Base-by-base conservation (phyloP, 129 eudicot species). In the Chrysanthemum seticuspe region DNA sequence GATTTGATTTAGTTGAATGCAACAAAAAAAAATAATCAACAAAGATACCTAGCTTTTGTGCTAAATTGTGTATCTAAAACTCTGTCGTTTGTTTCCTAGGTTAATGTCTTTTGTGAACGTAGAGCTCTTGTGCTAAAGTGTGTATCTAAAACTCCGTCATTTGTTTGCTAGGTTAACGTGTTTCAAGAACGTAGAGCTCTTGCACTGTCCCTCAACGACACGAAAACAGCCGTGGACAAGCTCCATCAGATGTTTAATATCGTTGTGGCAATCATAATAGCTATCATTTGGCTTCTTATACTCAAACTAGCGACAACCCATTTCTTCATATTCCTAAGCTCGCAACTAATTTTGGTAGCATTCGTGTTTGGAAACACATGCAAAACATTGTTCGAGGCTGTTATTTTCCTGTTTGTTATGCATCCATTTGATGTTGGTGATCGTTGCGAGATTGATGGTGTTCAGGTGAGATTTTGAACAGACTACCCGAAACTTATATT, bases 281-380 rank as follows among this genome's bases (percentile, higher is more conserved):
- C 84, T 12, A 71, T 84, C 29, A 48, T 84, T 29, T 82, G 86
- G 83, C 80, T 78, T 31, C 82, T 82, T 47, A 78, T 75, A 21
- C 88, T 81, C 5, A 79, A 79, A 73, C 67, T 87, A n/a, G 82
- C 86, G 10, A 81, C 79, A 1, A 75, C 88, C 19, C 74, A 81
- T 27, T 81, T 73, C 72, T 72, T 86, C 13, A 57, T 83, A 2
- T 80, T 86, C 58, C 15, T 81, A 57, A 80, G 87, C 81, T 83
- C 91, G 14, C 87, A 83, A 55, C 74, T 83, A 3, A 68, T 86
- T 55, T 78, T 86, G 65, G 91, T 78, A 6, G 88, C 75, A 1
- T 87, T 87, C 60, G 83, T 87, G 66, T 87, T 83, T 10, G 86
- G 92, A 11, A 81, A 87, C 85, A 83, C 88, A 2, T 84, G 88